Percentiles rank a stretch among this genome's conserved stretches.
phyloP scores from a whole-genome alignment of 257 asterid species.

The Nicotiana benthamiana region DNA sequence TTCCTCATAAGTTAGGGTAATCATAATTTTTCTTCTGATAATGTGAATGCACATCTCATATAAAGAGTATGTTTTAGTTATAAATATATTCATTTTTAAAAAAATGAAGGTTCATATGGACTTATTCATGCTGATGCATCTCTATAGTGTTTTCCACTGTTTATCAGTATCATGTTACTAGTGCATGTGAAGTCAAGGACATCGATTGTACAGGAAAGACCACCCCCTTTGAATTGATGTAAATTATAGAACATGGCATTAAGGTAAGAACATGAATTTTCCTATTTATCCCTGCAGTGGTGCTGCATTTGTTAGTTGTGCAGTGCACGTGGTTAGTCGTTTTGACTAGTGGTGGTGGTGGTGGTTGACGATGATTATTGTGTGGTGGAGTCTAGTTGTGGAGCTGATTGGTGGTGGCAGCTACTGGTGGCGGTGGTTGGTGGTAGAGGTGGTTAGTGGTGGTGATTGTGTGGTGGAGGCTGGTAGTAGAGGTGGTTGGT shows the following conservation, averaged over 20 bases:
- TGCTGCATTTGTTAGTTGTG: background rate
- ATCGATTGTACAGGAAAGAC: background rate
- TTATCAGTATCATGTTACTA: background rate
- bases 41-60: background rate
- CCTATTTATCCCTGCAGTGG: background rate
- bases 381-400: background rate
- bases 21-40: background rate
- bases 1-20: background rate
- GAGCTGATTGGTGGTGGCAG: background rate
- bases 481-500: background rate
- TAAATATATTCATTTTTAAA: background rate
- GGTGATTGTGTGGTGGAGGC: background rate
- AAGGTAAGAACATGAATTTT: background rate
- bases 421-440: background rate
- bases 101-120: background rate
- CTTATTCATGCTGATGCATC: background rate
- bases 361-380: no score
- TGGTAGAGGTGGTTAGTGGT: background rate
- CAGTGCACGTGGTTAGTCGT: background rate
- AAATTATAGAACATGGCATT: background rate
- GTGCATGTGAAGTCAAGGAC: background rate
- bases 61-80: background rate
- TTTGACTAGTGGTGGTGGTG: background rate
- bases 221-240: background rate
- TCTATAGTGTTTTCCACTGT: background rate